Percentiles rank a stretch among this genome's conserved stretches.
phyloP scores from a whole-genome alignment of 139 green algal genomes.

The Closterium sp. region DNA sequence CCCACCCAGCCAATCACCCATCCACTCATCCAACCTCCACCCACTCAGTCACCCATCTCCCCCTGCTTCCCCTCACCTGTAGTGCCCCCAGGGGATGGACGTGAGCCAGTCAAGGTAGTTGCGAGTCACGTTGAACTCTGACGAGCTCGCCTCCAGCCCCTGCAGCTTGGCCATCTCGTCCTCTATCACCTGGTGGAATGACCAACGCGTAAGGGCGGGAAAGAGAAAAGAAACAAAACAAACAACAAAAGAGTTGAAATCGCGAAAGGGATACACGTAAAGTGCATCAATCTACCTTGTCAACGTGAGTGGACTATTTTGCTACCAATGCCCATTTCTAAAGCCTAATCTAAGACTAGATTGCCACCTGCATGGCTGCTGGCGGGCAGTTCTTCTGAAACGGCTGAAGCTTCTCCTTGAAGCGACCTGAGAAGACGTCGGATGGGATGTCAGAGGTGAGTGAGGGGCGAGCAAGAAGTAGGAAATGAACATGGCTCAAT shows the following conservation, averaged over 20 bases:
- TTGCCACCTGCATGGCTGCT: slow-evolving; percentile 52
- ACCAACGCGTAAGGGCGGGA: slow-evolving; percentile 59
- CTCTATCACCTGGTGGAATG: slow-evolving; percentile 57
- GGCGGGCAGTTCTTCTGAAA: slow-evolving; percentile 37
- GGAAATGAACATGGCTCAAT: no score
- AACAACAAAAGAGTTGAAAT: no score
- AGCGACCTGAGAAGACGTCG: slow-evolving; percentile 59
- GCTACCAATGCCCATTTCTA: no score
- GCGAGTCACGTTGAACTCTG: slow-evolving; percentile 95
- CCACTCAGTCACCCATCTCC: not conserved
- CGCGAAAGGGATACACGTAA: no score
- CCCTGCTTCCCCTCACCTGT: not conserved
- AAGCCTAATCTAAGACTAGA: no score
- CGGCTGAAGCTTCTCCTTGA: slow-evolving; percentile 56
- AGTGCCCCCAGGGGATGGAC: slow-evolving; percentile 84
- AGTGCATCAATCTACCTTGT: no score
- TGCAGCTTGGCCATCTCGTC: slow-evolving; percentile 76
- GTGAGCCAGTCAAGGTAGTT: slow-evolving; percentile 98
- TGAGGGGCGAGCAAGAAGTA: not conserved
- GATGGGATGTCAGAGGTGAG: not conserved
- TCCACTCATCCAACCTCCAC: not conserved
- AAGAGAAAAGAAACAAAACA: no score
- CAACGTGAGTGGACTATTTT: no score
- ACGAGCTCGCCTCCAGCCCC: slow-evolving; percentile 78
- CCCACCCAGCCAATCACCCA: no score